A percentile compares a stretch with the other conserved stretches of the same genome.
phyloP scores from a whole-genome alignment of 2,329 filamentous ascomycete species.

The Raffaelea albimanens region DNA sequence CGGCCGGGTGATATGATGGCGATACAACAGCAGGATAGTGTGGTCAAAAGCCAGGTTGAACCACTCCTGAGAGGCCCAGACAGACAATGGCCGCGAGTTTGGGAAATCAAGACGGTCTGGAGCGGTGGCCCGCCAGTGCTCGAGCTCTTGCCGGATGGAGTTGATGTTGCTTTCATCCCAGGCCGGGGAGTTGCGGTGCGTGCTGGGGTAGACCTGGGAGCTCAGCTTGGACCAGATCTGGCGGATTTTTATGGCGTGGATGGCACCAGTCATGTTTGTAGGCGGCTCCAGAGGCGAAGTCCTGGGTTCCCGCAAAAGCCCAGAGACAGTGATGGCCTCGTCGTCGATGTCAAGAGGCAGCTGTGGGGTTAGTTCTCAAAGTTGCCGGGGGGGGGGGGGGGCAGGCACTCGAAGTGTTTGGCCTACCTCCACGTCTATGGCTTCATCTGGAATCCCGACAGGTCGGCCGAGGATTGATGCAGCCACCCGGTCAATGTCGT shows the following conservation, averaged over 20 bases:
- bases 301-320: slow-evolving; percentile 14
- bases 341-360: slow-evolving; percentile 22
- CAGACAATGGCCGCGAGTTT: slow-evolving; percentile 12
- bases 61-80: slow-evolving; percentile 27
- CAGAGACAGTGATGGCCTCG: slow-evolving; percentile 15
- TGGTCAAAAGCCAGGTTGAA: slow-evolving; percentile 28
- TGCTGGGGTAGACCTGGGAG: slow-evolving; percentile 15
- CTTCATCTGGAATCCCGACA: slow-evolving; percentile 16
- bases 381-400: too few species aligned
- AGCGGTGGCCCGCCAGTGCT: slow-evolving; percentile 14
- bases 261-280: slow-evolving; percentile 20
- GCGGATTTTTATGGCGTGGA: slow-evolving; percentile 21
- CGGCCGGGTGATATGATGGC: slow-evolving; percentile 15
- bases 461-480: slow-evolving; percentile 19
- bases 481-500: slow-evolving; percentile 16
- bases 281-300: slow-evolving; percentile 8
- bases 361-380: background rate
- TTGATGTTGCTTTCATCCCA: background rate
- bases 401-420: too few species aligned
- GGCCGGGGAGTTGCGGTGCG: slow-evolving; percentile 6
- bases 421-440: slow-evolving; percentile 19
- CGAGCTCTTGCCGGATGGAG: slow-evolving; percentile 16
- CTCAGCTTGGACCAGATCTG: slow-evolving; percentile 20
- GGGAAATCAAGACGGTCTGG: background rate
- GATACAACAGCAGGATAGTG: slow-evolving; percentile 27